Evolutionary conservation across 768 basidiomycete species (phyloP), one percentile per base, ranked within the genome.

Genomic region (Suillus subluteus): DNA sequence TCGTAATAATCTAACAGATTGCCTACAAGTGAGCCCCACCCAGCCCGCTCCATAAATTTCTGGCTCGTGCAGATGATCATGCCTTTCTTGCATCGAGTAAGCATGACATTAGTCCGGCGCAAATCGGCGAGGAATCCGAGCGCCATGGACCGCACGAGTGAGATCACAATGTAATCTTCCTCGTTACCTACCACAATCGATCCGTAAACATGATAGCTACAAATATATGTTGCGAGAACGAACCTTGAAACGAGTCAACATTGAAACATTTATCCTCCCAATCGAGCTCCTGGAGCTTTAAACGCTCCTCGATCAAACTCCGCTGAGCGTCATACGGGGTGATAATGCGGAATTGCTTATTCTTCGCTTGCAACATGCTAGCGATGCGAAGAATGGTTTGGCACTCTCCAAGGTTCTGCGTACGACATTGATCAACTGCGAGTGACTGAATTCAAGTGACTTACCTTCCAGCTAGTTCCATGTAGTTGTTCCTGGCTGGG

Each of bases 71-170:
- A 80, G 71, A 95, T 90, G 66, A 88, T 88, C 92, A 95, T 94
- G 38, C 88, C 89, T 61, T 78, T 82, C 74, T 90, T 90, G 82
- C 90, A 93, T 48, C 93, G 86, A 58, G 88, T 90, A 9, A 95
- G 87, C 92, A 95, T 94, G 66, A 95, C 93, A 88, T 95, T 95
- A 63, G 91, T 89, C n/a, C 94, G 83, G 35, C 89, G 83, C 11
- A 82, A 69, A 71, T 88, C 88, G 16, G 76, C 72, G 43, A 95
- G 80, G 69, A 95, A 95, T 4, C 93, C 94, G 58, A 90, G 79
- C 6, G 81, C 83, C 40, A 76, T 77, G 0, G 91, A 84, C 32
- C 91, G 83, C 6, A 91, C 91, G 16, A 91, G 68, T 11, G 92
- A 93, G 56, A 94, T 83, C 66, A 94, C 83, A 54, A 94, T 88